Conservation (phyloP, 2,329 filamentous ascomycete species). For the Sporothrix brasiliensis region DNA sequence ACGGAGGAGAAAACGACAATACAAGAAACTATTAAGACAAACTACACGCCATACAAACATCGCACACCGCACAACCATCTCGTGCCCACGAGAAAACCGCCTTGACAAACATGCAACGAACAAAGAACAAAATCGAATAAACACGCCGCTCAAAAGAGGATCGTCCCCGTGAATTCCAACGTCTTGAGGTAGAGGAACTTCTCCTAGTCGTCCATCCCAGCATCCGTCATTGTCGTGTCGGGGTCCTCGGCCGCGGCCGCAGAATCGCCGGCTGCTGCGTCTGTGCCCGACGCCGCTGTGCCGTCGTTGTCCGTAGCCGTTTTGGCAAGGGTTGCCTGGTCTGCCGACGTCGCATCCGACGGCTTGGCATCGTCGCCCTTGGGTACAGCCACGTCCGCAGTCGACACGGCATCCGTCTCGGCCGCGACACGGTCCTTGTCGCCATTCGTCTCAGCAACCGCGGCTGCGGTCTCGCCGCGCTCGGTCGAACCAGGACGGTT, state of each 20-base stretch:
- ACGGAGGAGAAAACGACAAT: background rate
- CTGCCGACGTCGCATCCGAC: background rate
- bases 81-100: background rate
- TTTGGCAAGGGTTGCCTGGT: background rate
- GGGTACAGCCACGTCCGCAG: background rate
- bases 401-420: background rate
- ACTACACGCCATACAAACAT: background rate
- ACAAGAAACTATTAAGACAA: constrained; percentile 5
- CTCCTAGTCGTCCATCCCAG: constrained; percentile 27
- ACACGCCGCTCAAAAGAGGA: background rate
- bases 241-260: constrained; percentile 19
- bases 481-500: constrained; percentile 44
- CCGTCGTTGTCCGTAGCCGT: background rate
- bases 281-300: background rate
- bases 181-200: background rate
- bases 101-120: background rate
- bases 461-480: background rate
- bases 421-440: background rate
- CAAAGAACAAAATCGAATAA: background rate
- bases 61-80: background rate
- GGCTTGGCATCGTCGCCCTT: background rate
- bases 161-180: background rate
- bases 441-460: background rate
- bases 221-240: constrained; percentile 35
- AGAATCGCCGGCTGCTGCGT: background rate